Evolutionary conservation across 2,329 filamentous ascomycete species (phyloP).

Genomic region (Incumbomyces lentus): DNA sequence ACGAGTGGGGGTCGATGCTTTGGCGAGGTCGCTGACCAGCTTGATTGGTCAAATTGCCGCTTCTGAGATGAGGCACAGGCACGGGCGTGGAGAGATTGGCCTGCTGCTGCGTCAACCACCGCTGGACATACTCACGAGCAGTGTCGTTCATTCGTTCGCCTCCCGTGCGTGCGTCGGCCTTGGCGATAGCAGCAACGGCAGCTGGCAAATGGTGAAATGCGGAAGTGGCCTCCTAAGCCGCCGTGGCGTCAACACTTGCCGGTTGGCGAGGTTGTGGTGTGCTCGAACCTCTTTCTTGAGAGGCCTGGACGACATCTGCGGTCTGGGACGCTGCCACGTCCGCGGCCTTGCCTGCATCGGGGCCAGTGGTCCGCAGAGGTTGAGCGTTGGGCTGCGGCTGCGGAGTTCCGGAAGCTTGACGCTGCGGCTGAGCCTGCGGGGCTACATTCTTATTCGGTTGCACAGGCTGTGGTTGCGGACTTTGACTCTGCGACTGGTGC

Average conservation of each 20-base stretch:
- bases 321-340: background rate
- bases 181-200: background rate
- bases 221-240: constrained; percentile 1
- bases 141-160: background rate
- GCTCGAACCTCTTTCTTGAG: background rate
- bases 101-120: background rate
- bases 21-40: background rate
- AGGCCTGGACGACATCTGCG: background rate
- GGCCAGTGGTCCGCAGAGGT: background rate
- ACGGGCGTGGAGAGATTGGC: background rate
- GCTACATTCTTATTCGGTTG: background rate
- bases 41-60: background rate
- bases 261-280: background rate
- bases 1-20: background rate
- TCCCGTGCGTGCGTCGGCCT: background rate
- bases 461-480: constrained; percentile 5
- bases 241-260: background rate
- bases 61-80: background rate
- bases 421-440: background rate
- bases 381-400: constrained; percentile 1
- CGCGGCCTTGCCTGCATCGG: background rate
- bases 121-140: background rate
- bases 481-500: background rate
- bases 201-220: background rate
- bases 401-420: constrained; percentile 7